A percentile compares a stretch with the other conserved stretches of the same genome.
Conservation (phyloP, 345 rosid genomes). For the Gossypium thurberi region DNA sequence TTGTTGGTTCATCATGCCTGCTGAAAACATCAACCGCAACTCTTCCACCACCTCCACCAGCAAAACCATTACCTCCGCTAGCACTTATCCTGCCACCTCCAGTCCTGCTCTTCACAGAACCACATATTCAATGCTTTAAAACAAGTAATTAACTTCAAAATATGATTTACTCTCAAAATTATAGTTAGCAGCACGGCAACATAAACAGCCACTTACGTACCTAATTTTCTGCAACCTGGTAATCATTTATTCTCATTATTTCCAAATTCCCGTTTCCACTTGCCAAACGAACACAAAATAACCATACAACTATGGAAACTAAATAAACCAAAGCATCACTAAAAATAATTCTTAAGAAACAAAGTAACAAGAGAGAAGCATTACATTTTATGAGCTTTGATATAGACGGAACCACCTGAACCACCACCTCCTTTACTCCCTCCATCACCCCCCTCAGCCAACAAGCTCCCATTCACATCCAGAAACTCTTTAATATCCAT, state of each 20-base stretch:
- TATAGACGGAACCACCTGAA: conserved; percentile 80
- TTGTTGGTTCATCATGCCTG: conserved; percentile 87
- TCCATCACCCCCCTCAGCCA: conserved; percentile 85
- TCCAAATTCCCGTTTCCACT: background rate
- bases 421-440: conserved; percentile 86
- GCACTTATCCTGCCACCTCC: conserved; percentile 93
- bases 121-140: conserved; percentile 5
- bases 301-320: conserved; percentile 9
- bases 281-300: background rate
- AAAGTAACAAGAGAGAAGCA: conserved; percentile 19
- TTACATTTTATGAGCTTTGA: conserved; percentile 83
- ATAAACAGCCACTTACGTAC: background rate
- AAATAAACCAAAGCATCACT: conserved; percentile 18
- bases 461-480: conserved; percentile 59
- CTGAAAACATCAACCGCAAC: conserved; percentile 87
- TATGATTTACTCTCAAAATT: background rate
- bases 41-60: conserved; percentile 99
- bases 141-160: background rate
- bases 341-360: background rate
- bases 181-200: background rate
- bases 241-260: background rate
- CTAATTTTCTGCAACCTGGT: background rate
- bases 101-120: conserved; percentile 70
- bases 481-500: conserved; percentile 38
- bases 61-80: conserved; percentile 95